Evolutionary conservation across 1,139 yeast genomes (phyloP), one percentile per base, ranked within the genome.

Genomic region (Lodderomyces pseudojiufengensis): DNA sequence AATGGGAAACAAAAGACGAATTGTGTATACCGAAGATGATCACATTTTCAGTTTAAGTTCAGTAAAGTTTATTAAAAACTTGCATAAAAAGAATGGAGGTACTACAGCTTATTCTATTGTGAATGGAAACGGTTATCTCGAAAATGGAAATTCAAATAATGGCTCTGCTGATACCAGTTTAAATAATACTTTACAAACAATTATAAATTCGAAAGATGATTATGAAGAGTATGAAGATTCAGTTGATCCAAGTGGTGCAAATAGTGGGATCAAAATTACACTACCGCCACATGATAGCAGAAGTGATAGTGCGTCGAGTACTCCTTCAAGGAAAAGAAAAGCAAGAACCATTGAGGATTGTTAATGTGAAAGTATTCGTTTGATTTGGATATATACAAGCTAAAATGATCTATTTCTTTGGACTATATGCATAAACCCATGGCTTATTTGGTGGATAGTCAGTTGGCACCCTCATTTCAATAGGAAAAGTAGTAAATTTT

Each of bases 401-500:
- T 11, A n/a, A 20, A 9, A n/a, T 5, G 5, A 24, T 35, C 41
- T 48, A 48, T 39, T 48, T 32, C 27, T 31, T 27, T 31, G 50
- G 48, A 22, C 43, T 53, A 51, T 66, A 85, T 47, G 81, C 78
- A 52, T 78, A 76, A 40, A 80, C 78, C 97, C 97, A 90, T 21
- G 86, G 72, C 44, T 76, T 73, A 51, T 77, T 79, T 27, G 97
- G 84, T n/a, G 98, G 98, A 44, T 70, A 86, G 39, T 88, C 95
- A 1, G 95, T 84, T 24, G 98, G 97, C 4, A 85, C 78, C 54
- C 95, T 76, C 64, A 87, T 59, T 51, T 90, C 96, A 51, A 82
- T 57, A 7, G 94, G 92, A 55, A 80, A 84, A 9, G 31, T 32
- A 28, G 55, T 54, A 43, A 77, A 75, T 37, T 64, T 59, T 23